phyloP scores from a whole-genome alignment of 2,329 filamentous ascomycete species.

The Epichloe aotearoae region DNA sequence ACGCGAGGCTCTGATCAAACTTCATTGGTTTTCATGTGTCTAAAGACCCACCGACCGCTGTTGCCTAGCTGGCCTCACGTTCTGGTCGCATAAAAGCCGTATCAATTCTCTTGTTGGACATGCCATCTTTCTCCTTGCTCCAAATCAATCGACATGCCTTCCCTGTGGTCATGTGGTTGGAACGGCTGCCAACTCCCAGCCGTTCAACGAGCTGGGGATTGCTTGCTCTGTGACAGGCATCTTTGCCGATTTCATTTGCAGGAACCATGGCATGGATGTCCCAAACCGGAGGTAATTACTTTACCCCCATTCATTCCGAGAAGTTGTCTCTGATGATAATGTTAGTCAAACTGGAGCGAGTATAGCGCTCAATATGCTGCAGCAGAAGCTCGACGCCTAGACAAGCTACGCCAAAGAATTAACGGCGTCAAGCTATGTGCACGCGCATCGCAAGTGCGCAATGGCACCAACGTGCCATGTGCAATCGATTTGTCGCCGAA shows the following conservation, averaged over 20 bases:
- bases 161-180: background rate
- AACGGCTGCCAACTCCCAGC: conserved; percentile 2
- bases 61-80: too few relatives aligned
- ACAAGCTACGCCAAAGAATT: background rate
- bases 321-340: too few relatives aligned
- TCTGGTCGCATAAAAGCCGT: too few relatives aligned
- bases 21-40: too few relatives aligned
- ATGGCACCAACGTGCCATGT: conserved; percentile 6
- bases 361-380: background rate
- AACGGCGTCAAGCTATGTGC: background rate
- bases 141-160: background rate
- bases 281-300: background rate
- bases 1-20: too few relatives aligned
- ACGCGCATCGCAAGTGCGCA: background rate
- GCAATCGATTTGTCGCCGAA: conserved; percentile 10
- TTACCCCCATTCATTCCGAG: too few relatives aligned
- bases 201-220: conserved; percentile 14
- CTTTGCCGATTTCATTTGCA: conserved; percentile 13
- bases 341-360: background rate
- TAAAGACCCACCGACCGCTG: too few relatives aligned
- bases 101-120: too few relatives aligned
- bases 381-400: background rate
- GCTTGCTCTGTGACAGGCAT: conserved; percentile 13
- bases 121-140: too few relatives aligned
- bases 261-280: conserved; percentile 4